phyloP scores from a whole-genome alignment of 2,329 filamentous ascomycete genomes.

The Sclerotinia sclerotiorum region DNA sequence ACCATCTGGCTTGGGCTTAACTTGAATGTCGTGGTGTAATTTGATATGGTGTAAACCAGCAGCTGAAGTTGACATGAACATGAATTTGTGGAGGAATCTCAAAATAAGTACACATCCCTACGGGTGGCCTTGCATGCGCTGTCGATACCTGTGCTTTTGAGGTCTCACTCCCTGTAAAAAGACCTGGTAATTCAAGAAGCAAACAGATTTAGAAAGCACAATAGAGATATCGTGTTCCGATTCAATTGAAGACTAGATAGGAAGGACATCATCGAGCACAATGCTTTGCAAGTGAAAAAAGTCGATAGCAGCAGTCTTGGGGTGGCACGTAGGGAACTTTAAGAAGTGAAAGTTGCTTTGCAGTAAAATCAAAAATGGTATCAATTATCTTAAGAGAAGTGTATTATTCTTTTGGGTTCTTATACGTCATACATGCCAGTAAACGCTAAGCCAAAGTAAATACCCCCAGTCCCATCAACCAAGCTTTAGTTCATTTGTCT shows the following conservation, averaged over 20 bases:
- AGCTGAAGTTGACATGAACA: neutral
- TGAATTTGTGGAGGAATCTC: neutral
- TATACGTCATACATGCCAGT: conserved; percentile 34
- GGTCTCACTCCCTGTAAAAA: too few species aligned
- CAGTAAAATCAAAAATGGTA: conserved; percentile 19
- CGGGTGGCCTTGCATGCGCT: neutral
- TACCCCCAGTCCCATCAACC: conserved; percentile 23
- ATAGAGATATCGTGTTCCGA: neutral
- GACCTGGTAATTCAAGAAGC: neutral
- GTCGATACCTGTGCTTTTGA: neutral
- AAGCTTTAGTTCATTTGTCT: conserved; percentile 27
- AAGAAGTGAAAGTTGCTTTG: neutral
- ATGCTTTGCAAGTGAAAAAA: neutral
- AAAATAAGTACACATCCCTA: neutral
- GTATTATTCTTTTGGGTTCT: conserved; percentile 31
- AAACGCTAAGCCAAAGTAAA: conserved; percentile 28
- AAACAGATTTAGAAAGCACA: neutral
- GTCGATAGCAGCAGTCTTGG: neutral
- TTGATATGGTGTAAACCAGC: neutral
- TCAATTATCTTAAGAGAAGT: conserved; percentile 20
- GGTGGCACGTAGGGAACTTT: neutral
- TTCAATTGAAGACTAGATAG: neutral
- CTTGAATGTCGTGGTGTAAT: neutral
- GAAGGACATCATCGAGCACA: neutral
- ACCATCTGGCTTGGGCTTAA: neutral